phyloP scores from a whole-genome alignment of 441 rosid species.

The Aquilaria agallochum region DNA sequence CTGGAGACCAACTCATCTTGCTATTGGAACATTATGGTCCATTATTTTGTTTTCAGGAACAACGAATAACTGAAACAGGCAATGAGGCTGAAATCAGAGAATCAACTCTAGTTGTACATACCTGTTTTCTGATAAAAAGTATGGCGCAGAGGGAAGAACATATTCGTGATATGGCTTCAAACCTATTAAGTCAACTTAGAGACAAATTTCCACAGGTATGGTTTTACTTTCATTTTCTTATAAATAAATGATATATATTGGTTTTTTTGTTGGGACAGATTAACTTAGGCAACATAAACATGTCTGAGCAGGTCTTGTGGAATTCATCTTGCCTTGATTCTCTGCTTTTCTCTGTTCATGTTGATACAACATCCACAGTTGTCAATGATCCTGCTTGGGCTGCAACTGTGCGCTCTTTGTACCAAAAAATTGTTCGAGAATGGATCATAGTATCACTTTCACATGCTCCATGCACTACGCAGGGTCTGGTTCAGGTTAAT shows the following conservation, averaged over 20 bases:
- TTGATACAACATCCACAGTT: conserved; percentile 54
- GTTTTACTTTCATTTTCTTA: background rate
- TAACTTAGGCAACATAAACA: too few relatives aligned
- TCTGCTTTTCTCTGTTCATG: conserved; percentile 71
- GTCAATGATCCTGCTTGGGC: conserved; percentile 89
- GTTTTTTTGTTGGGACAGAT: background rate
- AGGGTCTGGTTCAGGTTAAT: conserved; percentile 96
- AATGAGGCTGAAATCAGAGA: conserved; percentile 82
- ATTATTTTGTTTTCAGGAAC: conserved; percentile 58
- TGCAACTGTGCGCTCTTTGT: conserved; percentile 78
- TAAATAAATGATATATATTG: conserved; percentile 5
- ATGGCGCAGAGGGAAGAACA: conserved; percentile 98
- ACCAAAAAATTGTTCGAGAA: conserved; percentile 81
- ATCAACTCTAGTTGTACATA: conserved; percentile 73
- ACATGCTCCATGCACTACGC: conserved; percentile 97
- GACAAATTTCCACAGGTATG: conserved; percentile 97
- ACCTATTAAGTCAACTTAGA: conserved; percentile 85
- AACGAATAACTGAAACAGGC: conserved; percentile 72
- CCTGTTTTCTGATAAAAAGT: conserved; percentile 89
- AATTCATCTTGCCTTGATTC: conserved; percentile 91
- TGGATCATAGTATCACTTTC: conserved; percentile 93
- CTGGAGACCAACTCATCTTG: too few relatives aligned
- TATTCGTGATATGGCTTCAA: conserved; percentile 81
- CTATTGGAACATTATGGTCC: conserved; percentile 1
- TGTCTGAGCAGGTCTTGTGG: conserved; percentile 83